Conservation (phyloP, 2,329 filamentous ascomycete species). For the Tolypocladium sp. region DNA sequence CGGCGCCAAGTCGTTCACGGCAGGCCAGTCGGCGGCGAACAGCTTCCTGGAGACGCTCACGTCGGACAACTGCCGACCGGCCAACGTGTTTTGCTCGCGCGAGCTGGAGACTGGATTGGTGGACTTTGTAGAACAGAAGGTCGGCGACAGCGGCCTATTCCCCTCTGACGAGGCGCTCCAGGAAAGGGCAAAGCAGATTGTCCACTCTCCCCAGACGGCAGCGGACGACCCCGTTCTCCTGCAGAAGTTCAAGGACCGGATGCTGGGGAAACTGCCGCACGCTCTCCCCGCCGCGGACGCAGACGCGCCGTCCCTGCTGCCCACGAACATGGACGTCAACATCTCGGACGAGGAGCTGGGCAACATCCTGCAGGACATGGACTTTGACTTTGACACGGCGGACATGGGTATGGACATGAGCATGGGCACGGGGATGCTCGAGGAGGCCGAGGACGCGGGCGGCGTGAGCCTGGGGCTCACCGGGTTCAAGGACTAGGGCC, state of each 20-base stretch:
- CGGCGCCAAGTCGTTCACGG: slow-evolving; percentile 30
- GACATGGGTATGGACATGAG: slow-evolving; percentile 9
- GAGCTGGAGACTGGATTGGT: slow-evolving; percentile 47
- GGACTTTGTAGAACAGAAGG: slow-evolving; percentile 34
- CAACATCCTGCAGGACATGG: slow-evolving; percentile 32
- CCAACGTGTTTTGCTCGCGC: slow-evolving; percentile 46
- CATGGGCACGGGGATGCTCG: slow-evolving; percentile 9
- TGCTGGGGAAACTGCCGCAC: slow-evolving; percentile 20
- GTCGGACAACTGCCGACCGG: slow-evolving; percentile 34
- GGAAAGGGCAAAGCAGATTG: slow-evolving; percentile 37
- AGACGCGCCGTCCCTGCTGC: slow-evolving; percentile 8
- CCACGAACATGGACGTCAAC: slow-evolving; percentile 22
- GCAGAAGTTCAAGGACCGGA: slow-evolving; percentile 42
- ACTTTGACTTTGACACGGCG: slow-evolving; percentile 28
- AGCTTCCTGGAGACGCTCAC: slow-evolving; percentile 37
- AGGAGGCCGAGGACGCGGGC: slow-evolving; percentile 18
- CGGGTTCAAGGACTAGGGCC: not conserved
- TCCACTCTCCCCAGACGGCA: slow-evolving; percentile 35
- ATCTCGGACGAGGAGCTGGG: slow-evolving; percentile 29
- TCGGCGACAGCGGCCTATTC: slow-evolving; percentile 27
- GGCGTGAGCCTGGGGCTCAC: slow-evolving; percentile 15
- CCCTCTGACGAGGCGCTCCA: slow-evolving; percentile 39
- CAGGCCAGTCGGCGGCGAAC: slow-evolving; percentile 35
- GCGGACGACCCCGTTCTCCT: slow-evolving; percentile 46
- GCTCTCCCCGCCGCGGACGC: slow-evolving; percentile 2